phyloP scores from a whole-genome alignment of 139 green algal genomes.

The Desmodesmus armatus region DNA sequence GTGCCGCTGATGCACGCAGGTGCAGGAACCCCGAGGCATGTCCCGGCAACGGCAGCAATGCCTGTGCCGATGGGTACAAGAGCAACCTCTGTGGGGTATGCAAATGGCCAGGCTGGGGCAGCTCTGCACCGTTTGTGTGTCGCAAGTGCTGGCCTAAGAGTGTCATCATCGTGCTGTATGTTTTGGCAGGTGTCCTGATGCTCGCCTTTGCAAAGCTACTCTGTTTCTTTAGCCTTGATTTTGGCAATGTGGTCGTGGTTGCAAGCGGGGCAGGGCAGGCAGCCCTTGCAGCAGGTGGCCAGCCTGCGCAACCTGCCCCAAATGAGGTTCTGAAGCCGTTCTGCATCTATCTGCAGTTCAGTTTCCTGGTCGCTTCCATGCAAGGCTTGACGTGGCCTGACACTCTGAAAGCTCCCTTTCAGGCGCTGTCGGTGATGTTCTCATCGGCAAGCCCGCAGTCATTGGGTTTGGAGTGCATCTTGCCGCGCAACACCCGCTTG shows the following conservation, averaged over 20 bases:
- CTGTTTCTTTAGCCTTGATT: neutral
- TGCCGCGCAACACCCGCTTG: neutral
- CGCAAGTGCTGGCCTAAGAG: neutral
- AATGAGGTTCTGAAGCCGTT: neutral
- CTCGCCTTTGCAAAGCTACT: neutral
- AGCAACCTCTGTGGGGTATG: neutral
- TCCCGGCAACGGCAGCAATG: neutral
- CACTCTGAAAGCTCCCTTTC: neutral
- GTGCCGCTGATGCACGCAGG: conserved; percentile 3
- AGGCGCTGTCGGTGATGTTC: neutral
- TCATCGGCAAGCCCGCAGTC: neutral
- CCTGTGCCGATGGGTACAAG: neutral
- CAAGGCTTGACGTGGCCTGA: neutral
- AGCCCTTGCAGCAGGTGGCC: neutral
- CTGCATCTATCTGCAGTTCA: neutral
- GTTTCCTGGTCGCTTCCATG: neutral
- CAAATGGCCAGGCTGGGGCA: neutral
- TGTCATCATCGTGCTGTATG: neutral
- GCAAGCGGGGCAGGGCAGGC: no score
- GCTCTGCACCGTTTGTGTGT: neutral
- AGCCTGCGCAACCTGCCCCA: neutral
- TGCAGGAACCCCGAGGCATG: neutral
- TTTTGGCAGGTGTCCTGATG: neutral
- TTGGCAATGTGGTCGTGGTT: no score
- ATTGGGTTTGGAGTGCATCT: neutral